Evolutionary conservation across 306 rosid genomes (phyloP).

Genomic region (Luffa aegyptiaca): DNA sequence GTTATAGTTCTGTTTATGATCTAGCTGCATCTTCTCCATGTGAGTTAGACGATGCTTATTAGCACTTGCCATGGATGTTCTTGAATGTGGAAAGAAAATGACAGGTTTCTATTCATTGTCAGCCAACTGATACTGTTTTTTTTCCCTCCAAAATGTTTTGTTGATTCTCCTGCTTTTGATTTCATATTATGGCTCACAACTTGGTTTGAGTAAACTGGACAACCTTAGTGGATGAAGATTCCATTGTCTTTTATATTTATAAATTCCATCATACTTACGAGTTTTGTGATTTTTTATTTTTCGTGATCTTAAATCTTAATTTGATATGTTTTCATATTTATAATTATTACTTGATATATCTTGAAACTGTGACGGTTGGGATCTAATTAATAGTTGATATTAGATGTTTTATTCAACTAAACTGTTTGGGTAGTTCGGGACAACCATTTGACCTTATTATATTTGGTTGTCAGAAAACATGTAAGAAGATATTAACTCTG

Average conservation of each 20-base stretch:
- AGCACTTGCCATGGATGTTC: neutral
- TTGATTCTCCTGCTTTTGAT: neutral
- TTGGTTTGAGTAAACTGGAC: neutral
- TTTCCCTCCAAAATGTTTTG: neutral
- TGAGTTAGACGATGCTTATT: neutral
- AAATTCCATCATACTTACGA: too few relatives aligned
- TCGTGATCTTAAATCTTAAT: too few relatives aligned
- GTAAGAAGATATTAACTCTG: too few relatives aligned
- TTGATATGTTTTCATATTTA: too few relatives aligned
- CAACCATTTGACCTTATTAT: too few relatives aligned
- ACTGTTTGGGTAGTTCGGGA: too few relatives aligned
- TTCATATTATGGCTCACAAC: neutral
- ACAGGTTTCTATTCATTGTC: neutral
- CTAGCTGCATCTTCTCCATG: neutral
- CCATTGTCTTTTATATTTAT: neutral
- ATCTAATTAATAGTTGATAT: too few relatives aligned
- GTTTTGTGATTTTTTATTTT: too few relatives aligned
- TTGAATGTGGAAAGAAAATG: constrained; percentile 7
- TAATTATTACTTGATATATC: too few relatives aligned
- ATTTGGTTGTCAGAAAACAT: too few relatives aligned
- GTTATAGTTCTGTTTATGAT: neutral
- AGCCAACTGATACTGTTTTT: neutral
- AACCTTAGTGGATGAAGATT: neutral
- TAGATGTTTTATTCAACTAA: too few relatives aligned
- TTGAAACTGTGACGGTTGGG: too few relatives aligned